Base-by-base conservation (phyloP, 495 filamentous ascomycete species). In the Talaromyces trachyspermus region DNA sequence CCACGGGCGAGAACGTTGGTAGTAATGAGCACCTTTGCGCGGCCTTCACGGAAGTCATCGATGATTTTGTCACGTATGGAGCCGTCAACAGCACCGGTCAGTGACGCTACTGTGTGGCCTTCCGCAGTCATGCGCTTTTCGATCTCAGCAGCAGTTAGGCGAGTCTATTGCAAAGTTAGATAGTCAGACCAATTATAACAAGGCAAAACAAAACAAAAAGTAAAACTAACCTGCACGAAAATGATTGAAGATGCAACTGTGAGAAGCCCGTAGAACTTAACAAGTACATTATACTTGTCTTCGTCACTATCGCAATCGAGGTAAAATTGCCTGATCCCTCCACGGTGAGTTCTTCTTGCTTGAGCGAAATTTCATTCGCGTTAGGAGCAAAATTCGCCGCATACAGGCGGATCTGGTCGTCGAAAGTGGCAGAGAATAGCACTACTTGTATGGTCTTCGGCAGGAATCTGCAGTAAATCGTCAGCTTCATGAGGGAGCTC, bases 201-300 rank as follows among this genome's bases (percentile, higher is more conserved):
- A 46, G 23, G 8, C 9, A 9, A 32, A 19, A 69, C 70, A 38
- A 68, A 92, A 46, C 14, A 24, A 23, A 15, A 47, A 46, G 15
- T 17, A 6, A 15, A 23, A 69, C 71, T 37, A 68, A 92, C 89
- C 75, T 80, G 81, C 54, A 95, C 89, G 65, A 99, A 99, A 58
- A 99, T 97, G 60, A 99, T 96, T 1, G 90, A 95, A 4, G 90
- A 95, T 3, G 88, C 89, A 48, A 95, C 87, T 9, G 89, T 96
- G 76, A 96, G 87, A 27, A 96, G 73, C 48, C 90, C 89, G 59
- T 97, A 99, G 14, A 99, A 83, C 61, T 88, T 83, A 53, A 94
- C 84, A 11, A 99, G 79, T 25, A 85, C 81, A 20, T 80, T 75
- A 60, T 92, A 99, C 60, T 99, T 99, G 55, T 87, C 77, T 10